Evolutionary conservation across 2,329 filamentous ascomycete species (phyloP), one percentile per base, ranked within the genome.

Genomic region (Coniochaeta sp.): DNA sequence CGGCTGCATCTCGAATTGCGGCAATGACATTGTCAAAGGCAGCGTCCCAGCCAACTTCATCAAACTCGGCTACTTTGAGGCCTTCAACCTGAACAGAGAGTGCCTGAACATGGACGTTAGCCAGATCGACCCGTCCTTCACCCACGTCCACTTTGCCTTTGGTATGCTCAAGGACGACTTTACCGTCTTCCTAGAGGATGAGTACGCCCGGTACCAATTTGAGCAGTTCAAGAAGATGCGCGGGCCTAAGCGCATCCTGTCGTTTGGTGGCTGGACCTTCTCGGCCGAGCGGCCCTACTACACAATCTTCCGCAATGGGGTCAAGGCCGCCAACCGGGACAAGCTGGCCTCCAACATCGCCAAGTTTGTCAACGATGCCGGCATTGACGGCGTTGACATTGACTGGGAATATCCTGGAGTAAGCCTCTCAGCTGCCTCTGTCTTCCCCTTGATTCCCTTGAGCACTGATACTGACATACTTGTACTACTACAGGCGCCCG

Each of bases 181-280:
- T 9, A n/a, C 9, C 16, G 63, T 56, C 50, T 50, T n/a, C n/a
- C n/a, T n/a, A n/a, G n/a, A 59, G 2, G 58, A 67, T 4, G 52
- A 58, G 2, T 51, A 59, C 13, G 52, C 58, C 4, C 48, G 61
- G 6, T 51, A 57, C 1, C 57, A 68, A 48, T 72, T 67, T 26
- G 45, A 59, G 0, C 49, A 56, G 1, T 69, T 72, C 49, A 60
- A 56, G 35, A 38, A 50, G 0, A 30, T 63, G 6, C 53, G 24
- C 0, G 57, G 57, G 2, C 30, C 62, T 27, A 69, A 71, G 52
- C 61, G 9, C 30, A 68, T 75, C 32, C 6, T 76, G 2, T 66
- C 69, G 0, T 68, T 77, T 55, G 73, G 73, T 12, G 73, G 74
- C 12, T 76, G 73, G 74, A 60, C 57, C 1, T 73, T 70, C 52